Evolutionary conservation across 805 yeast genomes (phyloP), one percentile per base, ranked within the genome.

Genomic region (Monosporozyma aerobia): DNA sequence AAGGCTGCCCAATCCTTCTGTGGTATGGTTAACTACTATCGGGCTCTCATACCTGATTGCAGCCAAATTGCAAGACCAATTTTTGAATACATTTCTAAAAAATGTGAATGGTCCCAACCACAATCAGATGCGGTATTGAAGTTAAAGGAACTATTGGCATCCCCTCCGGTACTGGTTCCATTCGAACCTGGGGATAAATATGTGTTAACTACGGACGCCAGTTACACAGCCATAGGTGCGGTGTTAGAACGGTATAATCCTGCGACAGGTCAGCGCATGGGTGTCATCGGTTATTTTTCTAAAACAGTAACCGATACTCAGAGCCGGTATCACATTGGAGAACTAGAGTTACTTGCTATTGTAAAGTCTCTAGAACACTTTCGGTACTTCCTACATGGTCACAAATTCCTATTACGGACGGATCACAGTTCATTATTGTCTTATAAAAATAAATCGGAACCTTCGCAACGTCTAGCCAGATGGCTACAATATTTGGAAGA

Each of bases 401-500:
- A 16, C 19, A 14, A 14, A n/a, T 39, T 39, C 22, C 3, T n/a
- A 9, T n/a, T 39, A 16, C 13, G 43, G 9, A 39, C 43, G 7
- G 43, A 39, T 9, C 43, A 39, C 9, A n/a, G 23, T 5, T 14
- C 43, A 3, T n/a, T 14, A 39, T 9, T 39, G 5, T 39, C 43
- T 10, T n/a, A n/a, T 25, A 39, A 19, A n/a, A 39, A n/a, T n/a
- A 16, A 39, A 1, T n/a, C 51, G n/a, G 55, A 57, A 52, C 58
- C 59, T 2, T 16, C 45, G 1, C 23, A 47, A 23, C n/a, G 57
- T 16, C 4, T 56, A 5, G n/a, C 46, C 16, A 16, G 52, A 5
- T 57, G 58, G 58, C 16, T 55, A 11, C 53, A 54, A n/a, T 41
- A 27, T 11, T 46, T 56, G 2, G 44, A 49, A 6, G 56, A 52